phyloP scores from a whole-genome alignment of 2,329 filamentous ascomycete species.

The Huntiella decipiens region DNA sequence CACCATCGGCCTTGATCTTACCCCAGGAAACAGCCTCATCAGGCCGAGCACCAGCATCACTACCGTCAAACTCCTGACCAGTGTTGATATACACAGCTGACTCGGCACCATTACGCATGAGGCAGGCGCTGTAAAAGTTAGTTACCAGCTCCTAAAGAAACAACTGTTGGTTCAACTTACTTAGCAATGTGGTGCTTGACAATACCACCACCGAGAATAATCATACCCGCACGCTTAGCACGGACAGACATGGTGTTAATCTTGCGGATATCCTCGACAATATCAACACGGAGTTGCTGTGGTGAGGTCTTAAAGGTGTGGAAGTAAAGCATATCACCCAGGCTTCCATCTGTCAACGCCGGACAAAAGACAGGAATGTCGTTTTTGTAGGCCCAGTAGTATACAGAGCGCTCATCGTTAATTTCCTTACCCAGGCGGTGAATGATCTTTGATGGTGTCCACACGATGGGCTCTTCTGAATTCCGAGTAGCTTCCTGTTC shows the following conservation, averaged over 20 bases:
- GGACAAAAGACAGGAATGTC: conserved; percentile 94
- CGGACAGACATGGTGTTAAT: conserved; percentile 85
- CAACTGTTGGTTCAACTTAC: conserved; percentile 1
- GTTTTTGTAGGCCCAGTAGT: conserved; percentile 97
- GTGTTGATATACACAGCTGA: conserved; percentile 97
- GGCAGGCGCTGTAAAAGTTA: conserved; percentile 36
- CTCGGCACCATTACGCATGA: conserved; percentile 96
- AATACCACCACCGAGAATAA: conserved; percentile 84
- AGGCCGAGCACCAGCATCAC: conserved; percentile 81
- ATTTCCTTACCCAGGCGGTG: conserved; percentile 82
- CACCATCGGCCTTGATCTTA: conserved; percentile 80
- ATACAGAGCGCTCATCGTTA: conserved; percentile 76
- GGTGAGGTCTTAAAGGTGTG: conserved; percentile 87
- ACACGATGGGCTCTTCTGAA: conserved; percentile 53
- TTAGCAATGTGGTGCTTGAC: conserved; percentile 98
- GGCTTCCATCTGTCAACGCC: conserved; percentile 79
- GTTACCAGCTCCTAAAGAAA: background rate
- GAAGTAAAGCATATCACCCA: conserved; percentile 98
- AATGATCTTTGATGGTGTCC: conserved; percentile 90
- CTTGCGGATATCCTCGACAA: conserved; percentile 79
- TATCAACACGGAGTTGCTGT: conserved; percentile 63
- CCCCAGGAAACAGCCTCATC: conserved; percentile 98
- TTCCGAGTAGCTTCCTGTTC: conserved; percentile 72
- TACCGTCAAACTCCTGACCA: conserved; percentile 91
- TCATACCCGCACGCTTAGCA: conserved; percentile 80